A percentile compares a stretch with the other conserved stretches of the same genome.
These are phyloP conservation scores for Trichomonas vaginalis DNA, from an alignment of 208 protist species.

Conservation along the genomic window DNA sequence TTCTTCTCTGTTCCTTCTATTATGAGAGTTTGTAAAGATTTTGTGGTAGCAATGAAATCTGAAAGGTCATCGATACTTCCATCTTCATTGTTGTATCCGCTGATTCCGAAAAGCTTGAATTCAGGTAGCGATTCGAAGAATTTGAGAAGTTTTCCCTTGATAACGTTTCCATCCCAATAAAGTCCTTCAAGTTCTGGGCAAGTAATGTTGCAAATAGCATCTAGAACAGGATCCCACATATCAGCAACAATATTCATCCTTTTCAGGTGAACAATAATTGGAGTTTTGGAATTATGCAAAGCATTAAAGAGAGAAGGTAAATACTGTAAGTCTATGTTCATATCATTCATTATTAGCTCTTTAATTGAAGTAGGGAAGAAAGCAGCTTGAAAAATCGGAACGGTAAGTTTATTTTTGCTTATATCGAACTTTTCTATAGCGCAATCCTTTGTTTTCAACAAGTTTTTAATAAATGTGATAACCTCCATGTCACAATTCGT, in stretches of 20 bases:
- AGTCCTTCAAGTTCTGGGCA: background rate
- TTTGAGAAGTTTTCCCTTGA: background rate
- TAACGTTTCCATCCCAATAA: background rate
- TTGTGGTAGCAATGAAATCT: background rate
- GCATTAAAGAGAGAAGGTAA: background rate
- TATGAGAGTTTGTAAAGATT: background rate
- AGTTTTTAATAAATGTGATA: background rate
- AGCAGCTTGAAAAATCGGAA: background rate
- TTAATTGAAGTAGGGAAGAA: background rate
- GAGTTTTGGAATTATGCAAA: background rate
- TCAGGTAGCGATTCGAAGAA: background rate
- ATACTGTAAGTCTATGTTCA: background rate
- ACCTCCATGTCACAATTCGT: background rate
- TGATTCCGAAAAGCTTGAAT: background rate
- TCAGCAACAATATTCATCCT: background rate
- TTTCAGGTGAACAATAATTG: background rate
- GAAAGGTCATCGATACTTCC: background rate
- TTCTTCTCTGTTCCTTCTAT: background rate
- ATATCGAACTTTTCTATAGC: background rate
- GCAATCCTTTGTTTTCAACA: background rate
- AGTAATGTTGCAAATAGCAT: background rate
- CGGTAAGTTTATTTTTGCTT: background rate
- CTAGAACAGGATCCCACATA: background rate
- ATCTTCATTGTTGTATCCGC: background rate
- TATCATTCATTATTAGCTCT: background rate